A percentile compares a stretch with the other conserved stretches of the same genome.
phyloP scores from a whole-genome alignment of 371 early-diverging fungal genomes.

The Mucor plumbeus region DNA sequence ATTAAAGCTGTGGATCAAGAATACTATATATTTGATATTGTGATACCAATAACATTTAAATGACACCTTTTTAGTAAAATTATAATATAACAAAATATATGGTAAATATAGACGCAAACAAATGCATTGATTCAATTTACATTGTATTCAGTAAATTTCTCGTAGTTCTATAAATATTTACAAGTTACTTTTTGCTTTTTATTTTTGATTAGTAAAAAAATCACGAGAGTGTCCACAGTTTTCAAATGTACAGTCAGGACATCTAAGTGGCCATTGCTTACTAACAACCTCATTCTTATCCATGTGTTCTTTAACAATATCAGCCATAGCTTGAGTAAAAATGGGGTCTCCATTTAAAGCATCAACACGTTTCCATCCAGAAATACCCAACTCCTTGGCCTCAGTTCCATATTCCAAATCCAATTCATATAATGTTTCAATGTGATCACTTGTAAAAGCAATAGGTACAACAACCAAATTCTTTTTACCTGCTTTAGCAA shows the following conservation, averaged over 20 bases:
- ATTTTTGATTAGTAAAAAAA: conserved; percentile 51
- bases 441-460: conserved; percentile 96
- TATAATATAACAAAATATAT: no score
- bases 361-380: conserved; percentile 85
- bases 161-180: background rate
- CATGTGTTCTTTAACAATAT: conserved; percentile 84
- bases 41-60: no score
- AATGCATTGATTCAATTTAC: no score
- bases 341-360: conserved; percentile 89
- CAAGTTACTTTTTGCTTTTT: no score
- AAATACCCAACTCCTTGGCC: conserved; percentile 84
- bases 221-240: conserved; percentile 74
- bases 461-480: conserved; percentile 89
- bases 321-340: conserved; percentile 89
- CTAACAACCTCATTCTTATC: conserved; percentile 57
- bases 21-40: no score
- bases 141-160: no score
- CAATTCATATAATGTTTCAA: conserved; percentile 95
- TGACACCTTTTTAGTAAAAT: no score
- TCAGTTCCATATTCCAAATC: conserved; percentile 89
- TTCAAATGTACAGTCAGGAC: conserved; percentile 81
- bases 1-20: no score
- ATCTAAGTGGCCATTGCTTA: conserved; percentile 76
- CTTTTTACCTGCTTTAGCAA: conserved; percentile 77
- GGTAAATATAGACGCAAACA: no score